A percentile compares a stretch with the other conserved stretches of the same genome.
Evolutionary conservation across 495 filamentous ascomycete genomes (phyloP).

Genomic region (Astrothelium macrocarpum): DNA sequence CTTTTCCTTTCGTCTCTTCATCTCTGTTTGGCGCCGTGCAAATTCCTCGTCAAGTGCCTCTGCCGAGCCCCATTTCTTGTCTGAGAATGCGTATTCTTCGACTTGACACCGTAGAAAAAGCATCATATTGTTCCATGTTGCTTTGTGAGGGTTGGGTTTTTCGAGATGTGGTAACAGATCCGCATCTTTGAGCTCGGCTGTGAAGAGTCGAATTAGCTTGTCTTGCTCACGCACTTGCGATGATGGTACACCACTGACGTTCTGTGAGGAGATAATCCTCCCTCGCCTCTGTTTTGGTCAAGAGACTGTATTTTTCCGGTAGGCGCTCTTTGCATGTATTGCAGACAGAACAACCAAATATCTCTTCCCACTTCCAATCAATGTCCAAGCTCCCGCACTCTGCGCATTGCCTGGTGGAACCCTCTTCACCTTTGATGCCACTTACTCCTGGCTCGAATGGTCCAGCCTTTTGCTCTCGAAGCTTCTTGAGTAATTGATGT

Average conservation of each 20-base stretch:
- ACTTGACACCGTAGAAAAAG: conserved; percentile 89
- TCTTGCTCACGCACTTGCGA: conserved; percentile 10
- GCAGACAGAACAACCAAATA: conserved; percentile 63
- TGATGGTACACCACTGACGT: conserved; percentile 43
- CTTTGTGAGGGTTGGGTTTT: conserved; percentile 88
- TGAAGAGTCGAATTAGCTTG: background rate
- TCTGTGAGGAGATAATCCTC: conserved; percentile 96
- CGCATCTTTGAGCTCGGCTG: conserved; percentile 74
- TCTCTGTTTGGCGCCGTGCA: conserved; percentile 64
- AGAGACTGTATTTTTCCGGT: conserved; percentile 82
- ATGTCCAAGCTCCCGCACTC: conserved; percentile 81
- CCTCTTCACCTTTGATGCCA: conserved; percentile 50
- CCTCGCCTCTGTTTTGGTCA: conserved; percentile 92
- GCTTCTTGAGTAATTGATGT: conserved; percentile 55
- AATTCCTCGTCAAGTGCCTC: conserved; percentile 87
- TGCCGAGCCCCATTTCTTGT: conserved; percentile 75
- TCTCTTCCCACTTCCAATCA: conserved; percentile 88
- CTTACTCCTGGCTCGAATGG: conserved; percentile 81
- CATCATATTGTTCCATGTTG: conserved; percentile 98
- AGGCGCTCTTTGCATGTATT: conserved; percentile 71
- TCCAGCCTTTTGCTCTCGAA: conserved; percentile 65
- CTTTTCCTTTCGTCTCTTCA: conserved; percentile 78
- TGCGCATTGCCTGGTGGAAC: conserved; percentile 55
- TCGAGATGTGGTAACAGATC: conserved; percentile 81
- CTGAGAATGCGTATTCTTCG: conserved; percentile 76